A percentile compares a stretch with the other conserved stretches of the same genome.
Conservation (phyloP, 176 grass and related monocot species). For the Bromus sterilis region DNA sequence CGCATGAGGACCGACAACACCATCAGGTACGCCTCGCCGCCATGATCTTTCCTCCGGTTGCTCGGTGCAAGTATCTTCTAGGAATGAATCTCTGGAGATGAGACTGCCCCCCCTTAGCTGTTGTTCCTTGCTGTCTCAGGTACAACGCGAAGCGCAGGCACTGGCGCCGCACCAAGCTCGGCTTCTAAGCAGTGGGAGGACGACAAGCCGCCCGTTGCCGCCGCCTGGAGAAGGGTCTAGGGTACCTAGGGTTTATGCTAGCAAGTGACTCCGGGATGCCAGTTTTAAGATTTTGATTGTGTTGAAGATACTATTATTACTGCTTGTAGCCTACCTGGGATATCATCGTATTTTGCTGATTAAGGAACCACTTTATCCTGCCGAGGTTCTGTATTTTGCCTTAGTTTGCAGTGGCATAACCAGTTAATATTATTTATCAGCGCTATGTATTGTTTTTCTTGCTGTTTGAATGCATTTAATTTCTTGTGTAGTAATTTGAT, state of each 20-base stretch:
- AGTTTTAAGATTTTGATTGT: constrained; percentile 15
- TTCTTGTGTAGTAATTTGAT: neutral
- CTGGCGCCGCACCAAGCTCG: constrained; percentile 97
- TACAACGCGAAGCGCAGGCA: constrained; percentile 99
- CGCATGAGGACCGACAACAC: constrained; percentile 94
- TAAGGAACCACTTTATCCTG: neutral
- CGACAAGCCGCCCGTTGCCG: neutral
- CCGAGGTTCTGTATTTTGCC: neutral
- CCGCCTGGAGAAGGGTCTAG: neutral
- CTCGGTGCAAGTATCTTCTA: neutral
- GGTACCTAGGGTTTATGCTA: neutral
- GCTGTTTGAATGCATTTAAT: neutral
- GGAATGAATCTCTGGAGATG: neutral
- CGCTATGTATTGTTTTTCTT: too few relatives aligned
- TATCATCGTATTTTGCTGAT: constrained; percentile 1
- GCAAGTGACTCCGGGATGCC: neutral
- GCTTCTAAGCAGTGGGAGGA: constrained; percentile 52
- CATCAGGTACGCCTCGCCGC: constrained; percentile 42
- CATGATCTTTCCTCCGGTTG: neutral
- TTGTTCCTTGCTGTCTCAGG: constrained; percentile 21
- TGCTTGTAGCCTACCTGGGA: constrained; percentile 9
- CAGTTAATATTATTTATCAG: too few relatives aligned
- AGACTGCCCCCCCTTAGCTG: neutral
- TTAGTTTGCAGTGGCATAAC: neutral
- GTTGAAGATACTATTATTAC: constrained; percentile 24